Base-by-base conservation (phyloP, 441 rosid genomes). In the Oxalis stricta region DNA sequence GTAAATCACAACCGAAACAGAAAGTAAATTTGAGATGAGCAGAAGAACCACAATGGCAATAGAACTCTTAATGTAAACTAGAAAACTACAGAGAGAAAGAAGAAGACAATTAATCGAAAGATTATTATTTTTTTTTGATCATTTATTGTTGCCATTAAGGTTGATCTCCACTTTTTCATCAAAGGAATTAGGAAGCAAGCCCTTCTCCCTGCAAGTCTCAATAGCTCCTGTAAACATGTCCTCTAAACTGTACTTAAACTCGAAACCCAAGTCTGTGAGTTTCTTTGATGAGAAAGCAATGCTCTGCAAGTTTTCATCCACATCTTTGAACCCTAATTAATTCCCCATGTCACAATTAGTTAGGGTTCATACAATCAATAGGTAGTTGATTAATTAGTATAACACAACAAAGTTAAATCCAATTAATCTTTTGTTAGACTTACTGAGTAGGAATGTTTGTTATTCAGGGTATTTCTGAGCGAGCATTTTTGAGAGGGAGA, bases 191-290 rank as follows among this genome's bases (percentile, higher is more conserved):
- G 84, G 72, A 55, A 88, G 70, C 56, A 88, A 58, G 6, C 88
- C 85, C 59, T 79, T 84, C 32, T 54, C 56, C 8, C 71, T 40
- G 66, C 97, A 79, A 3, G 76, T 69, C 37, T 77, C 91, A 32
- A 88, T 70, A 14, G 84, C 85, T 35, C 73, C 95, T 0, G 13
- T 47, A 16, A 66, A 61, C 91, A 88, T 84, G 26, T 82, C 85
- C 64, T 84, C 88, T 26, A 88, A 68, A 63, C 53, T 72, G 61
- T 76, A 66, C 39, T 78, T 73, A 61, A 72, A 89, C 66, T 67
- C 37, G 34, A 89, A 83, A 6, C 98, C 98, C 63, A 67, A 10
- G 5, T 78, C 86, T 36, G 7, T 31, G 5, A 89, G 68, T 76
- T 83, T 89, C 42, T 78, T 67, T 2, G 96, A 78, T 10, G 66